Percentiles rank a stretch among this genome's conserved stretches.
phyloP scores from a whole-genome alignment of 1,139 yeast species.

The Candida sanyaensis region DNA sequence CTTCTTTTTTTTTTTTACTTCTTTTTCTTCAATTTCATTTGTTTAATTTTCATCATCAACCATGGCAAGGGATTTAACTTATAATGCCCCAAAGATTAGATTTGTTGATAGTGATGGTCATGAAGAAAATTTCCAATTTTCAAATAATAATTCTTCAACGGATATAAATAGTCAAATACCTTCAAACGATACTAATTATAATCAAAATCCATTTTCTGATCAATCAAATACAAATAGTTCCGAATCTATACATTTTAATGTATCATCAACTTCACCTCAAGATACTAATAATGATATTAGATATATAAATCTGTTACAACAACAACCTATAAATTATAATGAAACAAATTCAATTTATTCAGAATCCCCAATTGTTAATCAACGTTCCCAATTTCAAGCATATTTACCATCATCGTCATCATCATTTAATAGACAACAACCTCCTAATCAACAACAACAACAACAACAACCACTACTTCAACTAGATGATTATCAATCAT shows the following conservation, averaged over 20 bases:
- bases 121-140: constrained; percentile 5
- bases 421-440: neutral
- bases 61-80: constrained; percentile 13
- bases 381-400: constrained; percentile 5
- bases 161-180: neutral
- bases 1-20: neutral
- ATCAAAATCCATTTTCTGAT: constrained; percentile 6
- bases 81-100: constrained; percentile 9
- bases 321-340: neutral
- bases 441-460: too few species aligned
- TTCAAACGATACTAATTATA: neutral
- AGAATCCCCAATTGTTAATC: constrained; percentile 1
- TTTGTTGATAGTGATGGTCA: constrained; percentile 7
- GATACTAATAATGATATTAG: neutral
- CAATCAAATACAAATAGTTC: constrained; percentile 1
- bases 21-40: neutral
- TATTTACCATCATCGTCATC: constrained; percentile 10
- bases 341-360: constrained; percentile 3
- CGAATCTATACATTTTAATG: neutral
- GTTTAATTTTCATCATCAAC: neutral
- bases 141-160: neutral
- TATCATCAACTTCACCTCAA: neutral
- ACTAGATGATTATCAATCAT: constrained; percentile 14
- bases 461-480: neutral
- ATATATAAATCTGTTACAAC: neutral